These are phyloP conservation scores for Epicoccum sorghinum DNA, from an alignment of 2,329 filamentous ascomycete species.

Conservation along the genomic window DNA sequence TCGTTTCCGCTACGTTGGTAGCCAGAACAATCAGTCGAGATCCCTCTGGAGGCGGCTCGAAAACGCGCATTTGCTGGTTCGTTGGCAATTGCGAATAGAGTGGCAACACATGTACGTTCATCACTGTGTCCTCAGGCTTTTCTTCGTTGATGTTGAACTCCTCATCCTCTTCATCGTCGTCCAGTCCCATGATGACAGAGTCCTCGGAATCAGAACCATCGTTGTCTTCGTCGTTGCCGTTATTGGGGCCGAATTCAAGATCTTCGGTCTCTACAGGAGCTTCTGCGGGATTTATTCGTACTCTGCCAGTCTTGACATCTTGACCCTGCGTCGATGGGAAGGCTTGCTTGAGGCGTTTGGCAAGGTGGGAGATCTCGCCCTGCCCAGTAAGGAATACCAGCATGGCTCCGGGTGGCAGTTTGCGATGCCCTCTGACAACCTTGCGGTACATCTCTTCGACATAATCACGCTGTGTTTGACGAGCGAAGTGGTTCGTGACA, in stretches of 20 bases:
- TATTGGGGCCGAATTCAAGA: slow-evolving; percentile 72
- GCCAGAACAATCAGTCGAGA: slow-evolving; percentile 86
- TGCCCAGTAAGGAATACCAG: slow-evolving; percentile 94
- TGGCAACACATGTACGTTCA: slow-evolving; percentile 84
- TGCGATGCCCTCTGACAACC: slow-evolving; percentile 83
- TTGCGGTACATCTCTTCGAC: slow-evolving; percentile 89
- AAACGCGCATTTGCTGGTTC: slow-evolving; percentile 87
- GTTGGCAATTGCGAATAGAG: slow-evolving; percentile 92
- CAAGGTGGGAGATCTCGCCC: slow-evolving; percentile 85
- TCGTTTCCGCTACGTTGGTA: slow-evolving; percentile 97
- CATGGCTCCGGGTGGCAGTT: slow-evolving; percentile 88
- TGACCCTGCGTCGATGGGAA: slow-evolving; percentile 60
- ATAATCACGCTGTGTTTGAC: slow-evolving; percentile 83
- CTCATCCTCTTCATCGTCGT: slow-evolving; percentile 68
- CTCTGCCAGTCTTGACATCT: slow-evolving; percentile 64
- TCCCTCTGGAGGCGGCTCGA: slow-evolving; percentile 81
- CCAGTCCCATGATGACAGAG: slow-evolving; percentile 65
- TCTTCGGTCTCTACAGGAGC: slow-evolving; percentile 84
- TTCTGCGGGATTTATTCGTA: slow-evolving; percentile 77
- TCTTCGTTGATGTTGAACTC: slow-evolving; percentile 66
- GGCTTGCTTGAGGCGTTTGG: slow-evolving; percentile 75
- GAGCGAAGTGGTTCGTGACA: slow-evolving; percentile 87
- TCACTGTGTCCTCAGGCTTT: slow-evolving; percentile 66
- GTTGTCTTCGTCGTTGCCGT: slow-evolving; percentile 50
- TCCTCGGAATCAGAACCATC: slow-evolving; percentile 60